Evolutionary conservation across 495 filamentous ascomycete genomes (phyloP), one percentile per base, ranked within the genome.

Genomic region (Penicillium pancosmium): DNA sequence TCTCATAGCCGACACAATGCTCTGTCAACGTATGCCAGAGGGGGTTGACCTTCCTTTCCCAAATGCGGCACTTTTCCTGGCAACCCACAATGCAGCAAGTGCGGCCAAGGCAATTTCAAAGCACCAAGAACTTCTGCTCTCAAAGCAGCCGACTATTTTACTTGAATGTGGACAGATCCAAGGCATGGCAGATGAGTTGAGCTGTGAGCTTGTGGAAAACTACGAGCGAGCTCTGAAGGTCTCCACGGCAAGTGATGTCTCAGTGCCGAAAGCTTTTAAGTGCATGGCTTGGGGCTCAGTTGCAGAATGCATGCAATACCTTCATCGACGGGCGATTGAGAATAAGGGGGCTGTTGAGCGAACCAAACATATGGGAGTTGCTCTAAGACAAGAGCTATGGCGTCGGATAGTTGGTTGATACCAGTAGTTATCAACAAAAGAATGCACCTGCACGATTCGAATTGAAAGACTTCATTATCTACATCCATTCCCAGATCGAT

Each of bases 161-260:
- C 61, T 72, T 12, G 73, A 75, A 33, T 75, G 72, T 54, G 73
- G 73, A 3, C 92, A 96, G 74, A 80, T 96, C 18, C 87, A 91
- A 77, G 68, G 73, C 0, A 76, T 75, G 73, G 73, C 73, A 5
- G 73, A 76, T 59, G 70, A 73, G 34, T 54, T 76, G 27, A 65
- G 72, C 43, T 74, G 72, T 52, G 61, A 72, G 33, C 49, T 74
- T 11, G 52, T 71, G 55, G 50, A 65, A 13, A 65, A 69, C 36
- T 67, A 68, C n/a, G 65, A 69, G 16, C 50, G 57, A 9, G 60
- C 64, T 23, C 25, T 63, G 46, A 52, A 53, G 34, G 35, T 57
- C 15, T 60, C 62, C 4, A 56, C 46, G 21, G 65, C 50, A 15
- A 49, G 41, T 0, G 65, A 61, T 13, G 27, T 63, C 16, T 60